Evolutionary conservation across 192 early-diverging fungal genomes (phyloP).

Genomic region (Coemansia brasiliensis): DNA sequence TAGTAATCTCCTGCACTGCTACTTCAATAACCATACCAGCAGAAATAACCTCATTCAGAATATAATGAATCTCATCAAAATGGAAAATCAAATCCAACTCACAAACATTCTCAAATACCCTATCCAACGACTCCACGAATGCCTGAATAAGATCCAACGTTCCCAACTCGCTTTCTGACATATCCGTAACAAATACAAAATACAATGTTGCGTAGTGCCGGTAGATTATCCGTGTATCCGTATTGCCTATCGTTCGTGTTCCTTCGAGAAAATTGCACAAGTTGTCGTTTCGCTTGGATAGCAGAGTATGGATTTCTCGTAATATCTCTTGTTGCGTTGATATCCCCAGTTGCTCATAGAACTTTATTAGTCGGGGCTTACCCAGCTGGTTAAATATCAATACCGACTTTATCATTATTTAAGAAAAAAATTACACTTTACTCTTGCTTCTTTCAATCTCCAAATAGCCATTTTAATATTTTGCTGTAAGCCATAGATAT

Average conservation of each 20-base stretch:
- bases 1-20: conserved; percentile 64
- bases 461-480: not conserved
- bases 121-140: conserved; percentile 93
- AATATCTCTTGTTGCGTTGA: conserved; percentile 80
- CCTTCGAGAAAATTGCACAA: conserved; percentile 93
- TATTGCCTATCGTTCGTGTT: conserved; percentile 73
- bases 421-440: not conserved
- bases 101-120: conserved; percentile 93
- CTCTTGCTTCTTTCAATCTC: conserved; percentile 1
- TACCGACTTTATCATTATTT: conserved; percentile 87
- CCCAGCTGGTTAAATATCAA: conserved; percentile 99
- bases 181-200: conserved; percentile 97
- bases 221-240: conserved; percentile 91
- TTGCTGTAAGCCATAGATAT: not conserved
- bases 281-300: conserved; percentile 82
- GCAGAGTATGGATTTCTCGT: conserved; percentile 83
- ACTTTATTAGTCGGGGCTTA: conserved; percentile 89
- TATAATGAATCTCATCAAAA: conserved; percentile 85
- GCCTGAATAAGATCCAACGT: conserved; percentile 97
- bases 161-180: conserved; percentile 93
- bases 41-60: conserved; percentile 83
- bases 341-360: conserved; percentile 90
- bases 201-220: conserved; percentile 96
- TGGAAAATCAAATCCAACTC: conserved; percentile 96
- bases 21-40: conserved; percentile 78